phyloP scores from a whole-genome alignment of 2,329 filamentous ascomycete species.

The Alternaria sp. region DNA sequence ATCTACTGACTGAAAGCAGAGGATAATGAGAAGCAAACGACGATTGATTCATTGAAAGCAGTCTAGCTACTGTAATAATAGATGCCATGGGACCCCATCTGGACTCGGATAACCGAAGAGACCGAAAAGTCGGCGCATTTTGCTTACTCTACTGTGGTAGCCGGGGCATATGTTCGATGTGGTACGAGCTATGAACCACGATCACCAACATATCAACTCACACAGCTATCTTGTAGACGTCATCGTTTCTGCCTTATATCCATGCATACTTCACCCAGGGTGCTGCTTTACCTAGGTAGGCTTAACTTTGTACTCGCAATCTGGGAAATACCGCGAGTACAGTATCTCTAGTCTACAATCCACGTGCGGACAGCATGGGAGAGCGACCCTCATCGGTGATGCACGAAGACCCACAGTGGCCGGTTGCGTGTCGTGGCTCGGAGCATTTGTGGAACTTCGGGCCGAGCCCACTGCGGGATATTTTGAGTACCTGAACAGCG shows the following conservation, averaged over 20 bases:
- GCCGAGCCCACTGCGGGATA: background rate
- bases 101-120: background rate
- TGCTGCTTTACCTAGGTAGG: background rate
- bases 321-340: background rate
- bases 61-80: slow-evolving; percentile 4
- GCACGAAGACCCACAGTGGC: background rate
- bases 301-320: background rate
- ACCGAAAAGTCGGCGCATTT: slow-evolving; percentile 5
- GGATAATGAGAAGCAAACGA: background rate
- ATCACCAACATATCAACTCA: background rate
- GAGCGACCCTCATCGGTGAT: background rate
- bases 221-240: background rate
- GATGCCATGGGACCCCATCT: background rate
- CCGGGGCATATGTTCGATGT: slow-evolving; percentile 2
- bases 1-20: background rate
- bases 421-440: background rate
- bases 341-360: background rate
- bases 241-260: background rate
- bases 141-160: background rate
- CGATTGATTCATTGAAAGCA: background rate
- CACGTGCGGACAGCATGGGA: background rate
- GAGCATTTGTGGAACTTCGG: slow-evolving; percentile 5
- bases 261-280: background rate
- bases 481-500: background rate
- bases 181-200: background rate